These are phyloP conservation scores for Geotrichum citri-aurantii DNA, from an alignment of 1,139 yeast species.

Conservation along the genomic window DNA sequence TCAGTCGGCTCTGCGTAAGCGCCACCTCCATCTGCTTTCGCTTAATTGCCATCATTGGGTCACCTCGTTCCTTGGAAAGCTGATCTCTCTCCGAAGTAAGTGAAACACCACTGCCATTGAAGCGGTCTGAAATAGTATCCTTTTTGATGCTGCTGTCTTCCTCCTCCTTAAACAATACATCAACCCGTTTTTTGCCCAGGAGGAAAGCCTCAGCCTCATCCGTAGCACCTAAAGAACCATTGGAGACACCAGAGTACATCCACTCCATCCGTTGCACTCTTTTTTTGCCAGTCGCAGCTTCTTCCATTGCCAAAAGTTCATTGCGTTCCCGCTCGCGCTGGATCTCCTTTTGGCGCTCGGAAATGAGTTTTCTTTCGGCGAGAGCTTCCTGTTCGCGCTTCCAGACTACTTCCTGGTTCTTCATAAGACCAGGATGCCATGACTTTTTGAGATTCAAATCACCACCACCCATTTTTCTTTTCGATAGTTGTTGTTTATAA, in stretches of 20 bases:
- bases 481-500: background rate
- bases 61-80: conserved; percentile 39
- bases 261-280: conserved; percentile 58
- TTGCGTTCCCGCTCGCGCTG: conserved; percentile 58
- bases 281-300: conserved; percentile 42
- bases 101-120: conserved; percentile 19
- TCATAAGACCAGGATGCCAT: conserved; percentile 87
- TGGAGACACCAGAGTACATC: conserved; percentile 66
- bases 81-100: conserved; percentile 27
- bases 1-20: conserved; percentile 17
- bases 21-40: conserved; percentile 38
- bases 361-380: conserved; percentile 60
- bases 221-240: conserved; percentile 22
- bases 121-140: conserved; percentile 21
- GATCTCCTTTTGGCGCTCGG: conserved; percentile 60
- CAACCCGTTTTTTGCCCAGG: conserved; percentile 47
- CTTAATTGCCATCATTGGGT: conserved; percentile 51
- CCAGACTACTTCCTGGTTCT: conserved; percentile 86
- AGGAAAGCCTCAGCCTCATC: conserved; percentile 44
- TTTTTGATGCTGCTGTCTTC: conserved; percentile 21
- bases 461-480: conserved; percentile 36
- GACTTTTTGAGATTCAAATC: conserved; percentile 87
- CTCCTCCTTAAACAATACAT: conserved; percentile 27
- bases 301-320: conserved; percentile 52
- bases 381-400: conserved; percentile 72